Percentiles rank a stretch among this genome's conserved stretches.
phyloP scores from a whole-genome alignment of 2,329 filamentous ascomycete genomes.

The Botryotinia convoluta region DNA sequence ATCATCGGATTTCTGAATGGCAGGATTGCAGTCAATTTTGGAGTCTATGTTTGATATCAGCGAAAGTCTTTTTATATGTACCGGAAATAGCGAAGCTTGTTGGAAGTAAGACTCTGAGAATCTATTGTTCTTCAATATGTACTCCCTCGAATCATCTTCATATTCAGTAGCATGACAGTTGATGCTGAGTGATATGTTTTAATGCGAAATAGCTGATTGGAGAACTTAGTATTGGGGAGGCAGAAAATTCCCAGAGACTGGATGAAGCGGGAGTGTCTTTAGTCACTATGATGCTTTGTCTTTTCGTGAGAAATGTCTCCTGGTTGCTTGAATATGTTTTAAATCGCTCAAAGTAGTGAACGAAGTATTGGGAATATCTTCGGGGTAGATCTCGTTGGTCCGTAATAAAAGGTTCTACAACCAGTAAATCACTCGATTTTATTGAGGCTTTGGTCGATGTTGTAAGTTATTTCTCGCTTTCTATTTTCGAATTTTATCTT shows the following conservation, averaged over 20 bases:
- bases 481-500: too few species aligned
- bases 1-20: background rate
- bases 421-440: background rate
- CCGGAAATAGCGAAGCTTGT: background rate
- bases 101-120: background rate
- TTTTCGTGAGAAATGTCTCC: background rate
- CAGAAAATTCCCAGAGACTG: background rate
- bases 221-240: background rate
- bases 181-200: rapidly evolving
- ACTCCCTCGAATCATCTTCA: background rate
- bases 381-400: rapidly evolving
- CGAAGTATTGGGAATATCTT: background rate
- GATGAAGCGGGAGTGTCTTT: background rate
- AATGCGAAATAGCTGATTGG: rapidly evolving
- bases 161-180: background rate
- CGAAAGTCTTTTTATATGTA: rapidly evolving
- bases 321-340: background rate
- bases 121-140: background rate
- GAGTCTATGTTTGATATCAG: background rate
- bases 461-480: background rate
- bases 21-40: background rate
- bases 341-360: rapidly evolving
- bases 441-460: too few species aligned
- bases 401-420: rapidly evolving
- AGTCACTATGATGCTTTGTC: background rate